Evolutionary conservation across 2,329 filamentous ascomycete genomes (phyloP), one percentile per base, ranked within the genome.

Genomic region (Hypoxylon sp.): DNA sequence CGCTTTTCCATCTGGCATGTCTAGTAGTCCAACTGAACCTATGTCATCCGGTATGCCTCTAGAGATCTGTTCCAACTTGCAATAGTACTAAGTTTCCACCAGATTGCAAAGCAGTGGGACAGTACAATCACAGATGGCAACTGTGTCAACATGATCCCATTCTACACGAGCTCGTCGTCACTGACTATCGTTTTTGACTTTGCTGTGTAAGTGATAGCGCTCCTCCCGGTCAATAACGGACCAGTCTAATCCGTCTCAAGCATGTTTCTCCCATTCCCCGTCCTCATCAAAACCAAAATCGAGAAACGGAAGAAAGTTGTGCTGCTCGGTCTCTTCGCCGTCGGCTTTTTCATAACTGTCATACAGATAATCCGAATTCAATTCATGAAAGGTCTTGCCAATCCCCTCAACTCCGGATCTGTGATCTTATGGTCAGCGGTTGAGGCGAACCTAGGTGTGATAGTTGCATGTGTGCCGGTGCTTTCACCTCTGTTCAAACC

Each of bases 291-390:
- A 28, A 60, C 57, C 5, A 67, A 63, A 10, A 53, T 69, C 5
- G 50, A 28, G 10, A 51, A 25, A 43, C 51, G 57, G 9, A 61
- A 64, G 56, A 69, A 69, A 28, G 34, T 63, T 19, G 23, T 62
- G 19, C 46, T 69, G 2, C 63, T 67, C 6, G 67, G 67, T 17
- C 63, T 67, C 57, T 69, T 69, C 41, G 67, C 63, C 21, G 46
- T 69, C 17, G 67, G 60, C 10, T 64, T 69, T 57, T 69, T 69
- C 17, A 49, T 69, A n/a, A 64, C 67, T 4, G 59, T 36, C 10
- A 69, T 64, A 43, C 63, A 69, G 41, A 67, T 69, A 25, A 59
- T 67, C 49, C 64, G 67, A 32, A 64, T 69, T 11, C 63, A 67
- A 38, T 64, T 28, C 17, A 21, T 67, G 14, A 64, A 53, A 11